Base-by-base conservation (phyloP, 1,284 basidiomycete species). In the Leccinum variabile region DNA sequence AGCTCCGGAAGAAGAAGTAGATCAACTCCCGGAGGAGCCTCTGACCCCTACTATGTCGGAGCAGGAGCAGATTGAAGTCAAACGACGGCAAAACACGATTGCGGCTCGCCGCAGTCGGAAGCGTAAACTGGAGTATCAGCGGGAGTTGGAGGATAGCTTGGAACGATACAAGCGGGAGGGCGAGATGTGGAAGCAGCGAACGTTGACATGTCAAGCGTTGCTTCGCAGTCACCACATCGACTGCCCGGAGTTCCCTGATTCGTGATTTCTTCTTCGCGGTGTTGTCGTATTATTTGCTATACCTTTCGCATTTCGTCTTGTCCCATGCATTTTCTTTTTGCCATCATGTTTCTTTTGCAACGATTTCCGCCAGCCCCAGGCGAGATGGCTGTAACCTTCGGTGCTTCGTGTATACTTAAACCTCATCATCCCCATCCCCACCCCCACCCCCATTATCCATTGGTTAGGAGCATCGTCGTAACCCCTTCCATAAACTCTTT, bases 41-140 rank as follows among this genome's bases (percentile, higher is more conserved):
- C 1, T 81, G 50, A 80, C 44, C 77, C 82, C 69, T 61, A 78
- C 60, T 69, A 79, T 64, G 72, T 78, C 78, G 2, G 88, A 86
- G 72, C 73, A 82, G 67, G 82, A 88, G 65, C 84, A 86, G 60
- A 92, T 94, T 67, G 89, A 88, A 75, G 80, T 80, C 28, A 94
- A 94, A 81, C 83, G 91, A 52, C 81, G 88, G 3, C 87, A 90
- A 74, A 94, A 94, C 74, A 93, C 91, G 1, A 74, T 94, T 13
- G 92, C 91, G 0, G 91, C 91, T 46, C 81, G 91, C 8, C 83
- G 89, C 60, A 87, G 84, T 67, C 81, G 91, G 7, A 86, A 87
- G 82, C 82, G 92, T 50, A 94, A 93, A 81, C 77, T 91, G 30
- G 85, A 90, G 78, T 83, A 91, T 67, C 83, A 89, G 70, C 81